Percentiles rank a stretch among this genome's conserved stretches.
Evolutionary conservation across 1,139 yeast species (phyloP).

Genomic region (Candida sp.): DNA sequence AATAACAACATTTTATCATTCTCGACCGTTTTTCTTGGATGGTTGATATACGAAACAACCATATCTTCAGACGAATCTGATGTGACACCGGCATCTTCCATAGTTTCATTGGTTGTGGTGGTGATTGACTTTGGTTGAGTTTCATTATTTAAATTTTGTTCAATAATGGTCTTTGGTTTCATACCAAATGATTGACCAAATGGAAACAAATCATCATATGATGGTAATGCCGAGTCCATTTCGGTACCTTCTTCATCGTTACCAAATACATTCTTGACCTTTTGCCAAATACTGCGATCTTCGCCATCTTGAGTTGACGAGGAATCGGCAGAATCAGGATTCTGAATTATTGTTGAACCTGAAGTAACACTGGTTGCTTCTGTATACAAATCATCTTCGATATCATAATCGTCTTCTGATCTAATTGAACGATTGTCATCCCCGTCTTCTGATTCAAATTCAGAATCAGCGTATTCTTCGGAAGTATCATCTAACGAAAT

Average conservation of each 20-base stretch:
- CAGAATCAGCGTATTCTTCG: conserved; percentile 45
- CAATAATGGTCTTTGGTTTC: conserved; percentile 33
- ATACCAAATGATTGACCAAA: conserved; percentile 37
- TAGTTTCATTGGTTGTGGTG: conserved; percentile 6
- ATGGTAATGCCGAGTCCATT: conserved; percentile 55
- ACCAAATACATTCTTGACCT: conserved; percentile 57
- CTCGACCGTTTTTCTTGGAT: conserved; percentile 61
- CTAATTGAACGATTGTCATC: conserved; percentile 11
- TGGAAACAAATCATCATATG: conserved; percentile 84
- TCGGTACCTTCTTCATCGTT: conserved; percentile 18
- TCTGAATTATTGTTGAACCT: conserved; percentile 10
- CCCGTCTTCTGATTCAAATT: conserved; percentile 28
- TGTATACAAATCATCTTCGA: conserved; percentile 6
- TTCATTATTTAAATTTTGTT: conserved; percentile 27
- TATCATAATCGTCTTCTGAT: conserved; percentile 15
- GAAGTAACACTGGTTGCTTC: conserved; percentile 7
- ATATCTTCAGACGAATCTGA: conserved; percentile 53
- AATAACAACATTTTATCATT: conserved; percentile 85
- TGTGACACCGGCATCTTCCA: conserved; percentile 20
- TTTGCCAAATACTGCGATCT: conserved; percentile 43
- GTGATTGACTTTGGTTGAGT: conserved; percentile 5
- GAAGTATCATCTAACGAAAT: conserved; percentile 20
- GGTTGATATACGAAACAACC: conserved; percentile 53
- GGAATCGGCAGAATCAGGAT: conserved; percentile 3
- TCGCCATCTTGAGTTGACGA: conserved; percentile 9